Conservation (phyloP, 2,329 filamentous ascomycete genomes). For the Pseudogymnoascus destructans region DNA sequence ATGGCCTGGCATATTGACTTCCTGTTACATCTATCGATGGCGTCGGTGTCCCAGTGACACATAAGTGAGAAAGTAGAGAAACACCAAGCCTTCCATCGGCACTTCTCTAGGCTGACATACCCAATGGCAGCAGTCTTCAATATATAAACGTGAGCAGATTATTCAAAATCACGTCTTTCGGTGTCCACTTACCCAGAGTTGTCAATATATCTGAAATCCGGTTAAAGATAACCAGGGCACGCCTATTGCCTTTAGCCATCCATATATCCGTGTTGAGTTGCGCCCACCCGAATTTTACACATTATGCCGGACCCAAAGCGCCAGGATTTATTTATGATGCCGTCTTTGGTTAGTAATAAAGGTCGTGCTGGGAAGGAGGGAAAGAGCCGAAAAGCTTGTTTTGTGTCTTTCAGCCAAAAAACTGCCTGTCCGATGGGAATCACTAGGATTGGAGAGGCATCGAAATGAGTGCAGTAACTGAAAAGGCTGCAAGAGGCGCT, state of each 20-base stretch:
- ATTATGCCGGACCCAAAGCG: neutral
- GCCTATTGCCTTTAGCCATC: neutral
- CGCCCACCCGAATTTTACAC: neutral
- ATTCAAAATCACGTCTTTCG: neutral
- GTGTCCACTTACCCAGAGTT: neutral
- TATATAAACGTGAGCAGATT: neutral
- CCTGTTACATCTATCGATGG: neutral
- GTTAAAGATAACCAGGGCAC: neutral
- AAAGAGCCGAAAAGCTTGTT: neutral
- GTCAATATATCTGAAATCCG: conserved; percentile 1
- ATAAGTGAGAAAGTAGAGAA: neutral
- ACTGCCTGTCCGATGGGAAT: neutral
- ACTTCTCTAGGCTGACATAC: neutral
- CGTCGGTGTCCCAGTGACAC: neutral
- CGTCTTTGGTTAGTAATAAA: neutral
- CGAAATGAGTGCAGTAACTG: neutral
- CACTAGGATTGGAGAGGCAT: neutral
- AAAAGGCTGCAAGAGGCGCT: neutral
- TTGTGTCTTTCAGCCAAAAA: neutral
- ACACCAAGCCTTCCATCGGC: neutral
- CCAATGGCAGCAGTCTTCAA: neutral
- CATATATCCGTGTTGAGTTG: neutral
- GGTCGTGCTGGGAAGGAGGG: neutral
- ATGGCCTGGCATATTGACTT: neutral
- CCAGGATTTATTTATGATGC: neutral